phyloP scores from a whole-genome alignment of 2,329 filamentous ascomycete species.

The Phialophora chinensis region DNA sequence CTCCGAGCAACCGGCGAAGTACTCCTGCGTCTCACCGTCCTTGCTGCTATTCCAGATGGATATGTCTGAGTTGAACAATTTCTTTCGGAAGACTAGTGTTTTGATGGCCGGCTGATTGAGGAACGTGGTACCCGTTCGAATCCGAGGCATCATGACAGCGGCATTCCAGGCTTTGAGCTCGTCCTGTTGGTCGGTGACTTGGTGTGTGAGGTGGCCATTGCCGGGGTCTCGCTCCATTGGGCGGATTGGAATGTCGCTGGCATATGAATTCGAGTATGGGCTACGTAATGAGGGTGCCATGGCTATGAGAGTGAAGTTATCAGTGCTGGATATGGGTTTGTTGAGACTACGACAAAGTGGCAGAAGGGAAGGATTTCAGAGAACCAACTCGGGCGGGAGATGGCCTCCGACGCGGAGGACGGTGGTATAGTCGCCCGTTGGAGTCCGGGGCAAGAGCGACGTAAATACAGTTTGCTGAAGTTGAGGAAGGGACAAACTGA shows the following conservation, averaged over 20 bases:
- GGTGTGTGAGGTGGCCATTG: neutral
- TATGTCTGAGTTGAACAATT: conserved; percentile 9
- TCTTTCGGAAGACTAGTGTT: conserved; percentile 15
- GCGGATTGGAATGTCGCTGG: neutral
- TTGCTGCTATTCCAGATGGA: conserved; percentile 5
- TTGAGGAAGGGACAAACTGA: neutral
- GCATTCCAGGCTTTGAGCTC: neutral
- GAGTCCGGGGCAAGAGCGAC: neutral
- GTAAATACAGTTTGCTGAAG: neutral
- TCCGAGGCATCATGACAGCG: neutral
- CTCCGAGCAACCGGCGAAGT: conserved; percentile 6
- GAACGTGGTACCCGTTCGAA: neutral
- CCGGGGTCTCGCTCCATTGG: neutral
- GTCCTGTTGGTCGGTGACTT: neutral
- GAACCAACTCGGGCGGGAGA: neutral
- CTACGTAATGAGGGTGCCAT: neutral
- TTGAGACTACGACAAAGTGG: neutral
- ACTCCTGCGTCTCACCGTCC: neutral
- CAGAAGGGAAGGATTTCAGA: neutral
- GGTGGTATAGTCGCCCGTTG: neutral
- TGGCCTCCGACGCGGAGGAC: neutral
- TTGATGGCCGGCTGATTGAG: neutral
- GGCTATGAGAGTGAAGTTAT: neutral
- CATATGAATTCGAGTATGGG: neutral
- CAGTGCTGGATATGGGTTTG: neutral